Evolutionary conservation across 169 alveolate genomes (phyloP).

Genomic region (Plasmodium gonderi): DNA sequence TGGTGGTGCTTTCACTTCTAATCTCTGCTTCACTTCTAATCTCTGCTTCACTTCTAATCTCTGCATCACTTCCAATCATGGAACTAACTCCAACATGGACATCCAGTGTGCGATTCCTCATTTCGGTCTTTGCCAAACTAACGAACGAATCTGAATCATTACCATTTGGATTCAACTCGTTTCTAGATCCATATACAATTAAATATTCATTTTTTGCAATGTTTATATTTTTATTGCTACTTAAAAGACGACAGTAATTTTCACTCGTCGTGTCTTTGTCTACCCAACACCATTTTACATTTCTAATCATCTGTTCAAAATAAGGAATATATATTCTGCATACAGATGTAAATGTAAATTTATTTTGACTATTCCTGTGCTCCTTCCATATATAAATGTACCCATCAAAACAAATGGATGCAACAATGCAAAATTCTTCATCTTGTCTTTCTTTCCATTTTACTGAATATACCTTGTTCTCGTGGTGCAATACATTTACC

Average conservation of each 20-base stretch:
- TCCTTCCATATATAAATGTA: constrained; percentile 73
- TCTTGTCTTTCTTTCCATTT: constrained; percentile 49
- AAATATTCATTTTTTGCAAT: constrained; percentile 49
- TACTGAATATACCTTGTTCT: constrained; percentile 44
- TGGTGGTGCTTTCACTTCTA: background rate
- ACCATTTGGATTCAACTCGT: background rate
- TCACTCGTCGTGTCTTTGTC: constrained; percentile 14
- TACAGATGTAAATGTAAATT: constrained; percentile 49
- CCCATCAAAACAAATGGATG: constrained; percentile 68
- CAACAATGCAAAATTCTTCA: constrained; percentile 28
- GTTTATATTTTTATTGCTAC: constrained; percentile 15
- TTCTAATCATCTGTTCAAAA: constrained; percentile 10
- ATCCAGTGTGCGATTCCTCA: constrained; percentile 6
- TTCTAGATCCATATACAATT: constrained; percentile 63
- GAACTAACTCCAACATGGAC: too few species aligned
- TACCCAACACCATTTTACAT: constrained; percentile 71
- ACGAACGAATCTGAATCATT: background rate
- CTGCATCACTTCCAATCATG: background rate
- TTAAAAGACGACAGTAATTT: background rate
- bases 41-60: background rate
- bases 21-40: background rate
- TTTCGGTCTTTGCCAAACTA: background rate
- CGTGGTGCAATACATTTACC: constrained; percentile 50
- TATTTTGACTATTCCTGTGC: constrained; percentile 40
- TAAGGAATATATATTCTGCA: constrained; percentile 46